Evolutionary conservation across 768 basidiomycete genomes (phyloP), one percentile per base, ranked within the genome.

Genomic region (Pleurotus tuoliensis): DNA sequence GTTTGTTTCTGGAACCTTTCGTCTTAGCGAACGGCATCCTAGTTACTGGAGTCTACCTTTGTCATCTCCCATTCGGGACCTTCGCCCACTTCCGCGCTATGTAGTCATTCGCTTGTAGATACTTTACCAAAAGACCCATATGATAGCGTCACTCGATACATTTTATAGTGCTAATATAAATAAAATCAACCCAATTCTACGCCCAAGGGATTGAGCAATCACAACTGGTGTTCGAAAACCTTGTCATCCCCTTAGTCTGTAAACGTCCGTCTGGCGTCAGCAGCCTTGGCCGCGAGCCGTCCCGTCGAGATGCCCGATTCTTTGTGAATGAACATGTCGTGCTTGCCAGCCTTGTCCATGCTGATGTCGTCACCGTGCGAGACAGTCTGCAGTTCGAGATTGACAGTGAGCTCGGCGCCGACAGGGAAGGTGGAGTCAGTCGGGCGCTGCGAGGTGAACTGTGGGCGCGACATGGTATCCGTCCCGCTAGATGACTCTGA

Each of bases 341-440:
- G n/a, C 41, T 43, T 43, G 15, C n/a, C 13, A 1, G n/a, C 0
- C 20, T 43, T 43, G 20, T n/a, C 13, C 41, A 43, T 43, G 13
- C 41, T 43, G n/a, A 43, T n/a, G 41, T 13, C 13, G 13, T 43
- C 41, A 5, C n/a, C 20, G n/a, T 43, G 41, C 9, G 41, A n/a
- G 13, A 43, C 13, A 9, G 41, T 40, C 37, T 58, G 54, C 1
- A 58, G 38, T 34, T 58, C 41, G 1, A 58, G 1, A 20, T 58
- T 44, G 15, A 58, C 43, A 3, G 50, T 39, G 8, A 58, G 15
- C 34, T 45, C 38, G 1, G n/a, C 34, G 0, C 27, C 27, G 41
- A n/a, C 9, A 1, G 39, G 12, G 11, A 30, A 24, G 1, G 54
- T 40, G 4, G 30, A 40, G 25, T 39, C 55, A 3, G 25, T 34